These are phyloP conservation scores for Trichophyton schoenleinii DNA, from an alignment of 2,329 filamentous ascomycete genomes.

Conservation along the genomic window DNA sequence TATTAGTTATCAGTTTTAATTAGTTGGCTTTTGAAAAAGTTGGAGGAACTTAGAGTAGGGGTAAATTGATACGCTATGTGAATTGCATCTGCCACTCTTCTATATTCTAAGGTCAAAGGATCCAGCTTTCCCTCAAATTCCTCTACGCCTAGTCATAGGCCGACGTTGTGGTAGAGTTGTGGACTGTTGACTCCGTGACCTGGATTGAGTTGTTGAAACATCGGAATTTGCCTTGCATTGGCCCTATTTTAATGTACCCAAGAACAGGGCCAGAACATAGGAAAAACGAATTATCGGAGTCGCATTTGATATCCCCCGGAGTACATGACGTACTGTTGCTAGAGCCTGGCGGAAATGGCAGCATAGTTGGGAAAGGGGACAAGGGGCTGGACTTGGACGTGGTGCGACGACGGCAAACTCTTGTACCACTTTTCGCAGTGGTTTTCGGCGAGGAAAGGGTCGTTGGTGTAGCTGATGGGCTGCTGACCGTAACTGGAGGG, in stretches of 20 bases:
- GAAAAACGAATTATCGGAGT: slow-evolving; percentile 9
- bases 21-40: neutral
- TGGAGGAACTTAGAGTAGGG: neutral
- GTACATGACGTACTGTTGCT: slow-evolving; percentile 1
- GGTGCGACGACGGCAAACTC: neutral
- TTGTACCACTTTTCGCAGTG: neutral
- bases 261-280: slow-evolving; percentile 4
- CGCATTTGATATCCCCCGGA: slow-evolving; percentile 10
- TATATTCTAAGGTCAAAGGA: neutral
- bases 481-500: neutral
- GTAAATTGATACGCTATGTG: neutral
- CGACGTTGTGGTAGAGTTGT: neutral
- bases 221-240: neutral
- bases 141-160: neutral
- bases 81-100: neutral
- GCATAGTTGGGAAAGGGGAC: neutral
- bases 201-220: neutral
- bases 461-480: neutral
- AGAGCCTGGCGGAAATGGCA: neutral
- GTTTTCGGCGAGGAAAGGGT: neutral
- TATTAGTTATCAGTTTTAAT: neutral
- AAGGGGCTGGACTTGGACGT: neutral
- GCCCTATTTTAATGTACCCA: slow-evolving; percentile 9
- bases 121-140: neutral
- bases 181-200: neutral